Evolutionary conservation across 768 basidiomycete species (phyloP), one percentile per base, ranked within the genome.

Genomic region (Agrocybe praecox): DNA sequence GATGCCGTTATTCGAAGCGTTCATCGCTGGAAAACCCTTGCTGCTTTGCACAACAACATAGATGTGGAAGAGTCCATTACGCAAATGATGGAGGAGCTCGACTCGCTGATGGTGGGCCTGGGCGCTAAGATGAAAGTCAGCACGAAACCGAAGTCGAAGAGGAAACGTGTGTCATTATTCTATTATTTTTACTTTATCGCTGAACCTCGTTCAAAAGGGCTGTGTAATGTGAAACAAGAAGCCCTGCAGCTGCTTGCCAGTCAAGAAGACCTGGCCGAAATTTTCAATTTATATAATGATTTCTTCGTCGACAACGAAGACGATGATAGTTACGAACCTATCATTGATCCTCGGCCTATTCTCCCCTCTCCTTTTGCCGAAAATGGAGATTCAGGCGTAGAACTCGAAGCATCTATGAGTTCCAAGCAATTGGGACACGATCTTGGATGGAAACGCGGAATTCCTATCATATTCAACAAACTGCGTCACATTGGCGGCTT

Each of bases 381-480:
- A 5, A 7, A 23, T 1, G 58, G 62, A 2, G 66, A 70, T 43
- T 56, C 56, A 29, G 70, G 72, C 1, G 55, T 67, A 2, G 66
- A 69, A 8, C 1, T 65, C 2, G 70, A 73, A 46, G 45, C 50
- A 0, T 49, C 14, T 0, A 49, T 65, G 44, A 8, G 54, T 12
- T 49, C 50, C 1, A 46, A 62, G 1, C 17, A n/a, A 4, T 52
- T 66, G 17, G 33, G 51, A 2, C 1, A 1, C 0, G 45, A 52
- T 46, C 62, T 73, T 6, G 68, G 67, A 5, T 71, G 69, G 40
- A 36, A 17, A 0, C 26, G 61, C 1, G 46, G 45, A 6, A 52
- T 62, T 1, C 69, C 67, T 3, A 42, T 65, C 0, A 36, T 60
- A 1, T 73, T 73, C 62, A 66, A 67, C 29, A 21, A 14, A 0